Base-by-base conservation (phyloP, 129 eudicot species). In the Centaurea solstitialis region DNA sequence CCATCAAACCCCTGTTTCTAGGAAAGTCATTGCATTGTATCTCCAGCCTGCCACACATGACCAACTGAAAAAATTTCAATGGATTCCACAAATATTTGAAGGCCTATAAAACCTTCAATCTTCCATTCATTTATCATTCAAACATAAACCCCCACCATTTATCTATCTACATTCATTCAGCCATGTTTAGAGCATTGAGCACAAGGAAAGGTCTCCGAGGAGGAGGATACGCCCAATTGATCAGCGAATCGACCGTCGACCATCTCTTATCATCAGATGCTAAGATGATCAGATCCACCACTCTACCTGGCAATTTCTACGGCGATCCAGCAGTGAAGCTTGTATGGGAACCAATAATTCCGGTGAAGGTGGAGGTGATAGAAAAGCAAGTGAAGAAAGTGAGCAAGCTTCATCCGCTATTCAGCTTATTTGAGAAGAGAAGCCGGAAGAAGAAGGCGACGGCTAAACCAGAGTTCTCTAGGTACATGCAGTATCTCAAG, bases 401-500 rank as follows among this genome's bases (percentile, higher is more conserved):
- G n/a, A 87, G 87, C 74, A 92, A 83, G 38, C 53, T 88, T 68
- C 93, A 83, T 73, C 97, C 97, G 0, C 6, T 87, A 1, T 87
- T 88, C n/a, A 87, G 90, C 30, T 50, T 90, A 2, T 88, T 90
- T 23, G 90, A 87, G 23, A 81, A 53, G 79, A 79, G 84, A 76
- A 77, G 78, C 62, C 69, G 81, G 10, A 78, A 75, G 81, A 88
- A 88, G 89, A 90, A 85, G 87, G 89, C 91, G 6, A 88, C 93
- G 3, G 95, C 97, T 9, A 92, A 82, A 78, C 97, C 97, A 0
- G 97, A 90, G 76, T 90, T 92, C 24, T 82, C 91, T 0, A 85
- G 97, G 85, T 92, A 92, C 45, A 8, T 92, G 83, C 82, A 88
- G 74, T 92, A 92, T 28, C 81, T 90, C 26, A 92, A 78, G 89